Base-by-base conservation (phyloP, 2,329 filamentous ascomycete species). In the Diplodia corticola region DNA sequence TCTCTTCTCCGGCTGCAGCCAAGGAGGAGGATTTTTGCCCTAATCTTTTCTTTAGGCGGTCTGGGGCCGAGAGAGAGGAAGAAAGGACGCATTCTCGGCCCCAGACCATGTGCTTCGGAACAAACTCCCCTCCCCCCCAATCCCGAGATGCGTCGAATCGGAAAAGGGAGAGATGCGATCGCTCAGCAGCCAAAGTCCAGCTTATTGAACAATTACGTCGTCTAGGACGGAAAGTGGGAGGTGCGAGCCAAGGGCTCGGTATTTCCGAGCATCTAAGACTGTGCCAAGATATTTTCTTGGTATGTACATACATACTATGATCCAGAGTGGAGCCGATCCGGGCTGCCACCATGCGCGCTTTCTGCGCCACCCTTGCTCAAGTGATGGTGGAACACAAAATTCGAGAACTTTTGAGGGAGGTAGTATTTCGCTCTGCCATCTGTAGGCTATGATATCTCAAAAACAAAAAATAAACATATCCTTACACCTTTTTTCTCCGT, bases 391-490 rank as follows among this genome's bases (percentile, higher is more conserved):
- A 24, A 49, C 10, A 13, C 10, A 20, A 30, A 54, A 6, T 35
- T 35, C 0, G 28, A 35, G 30, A 13, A 13, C 13, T 2, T 26
- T 17, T 10, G 20, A 37, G 33, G 17, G 15, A 46, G 24, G 7
- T n/a, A 33, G 28, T 46, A 22, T 57, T 57, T 57, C 15, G 54
- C 35, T 57, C 54, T 57, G 54, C 54, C 54, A 44, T 22, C 35
- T 37, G 54, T 35, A 35, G 54, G 35, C 54, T 40, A 12, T 57
- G 54, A 57, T 57, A 57, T 57, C 54, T n/a, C 24, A 28, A 17
- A 15, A 57, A 15, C n/a, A 60, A 60, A 20, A 24, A 37, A 37
- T 12, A 37, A 55, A 50, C 46, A 24, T 40, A 22, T 44, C 53
- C 20, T 37, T 24, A 37, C 55, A 37, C 37, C 55, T 5, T n/a